Conservation (phyloP, 1,139 yeast species). For the Hyphopichia burtonii region DNA sequence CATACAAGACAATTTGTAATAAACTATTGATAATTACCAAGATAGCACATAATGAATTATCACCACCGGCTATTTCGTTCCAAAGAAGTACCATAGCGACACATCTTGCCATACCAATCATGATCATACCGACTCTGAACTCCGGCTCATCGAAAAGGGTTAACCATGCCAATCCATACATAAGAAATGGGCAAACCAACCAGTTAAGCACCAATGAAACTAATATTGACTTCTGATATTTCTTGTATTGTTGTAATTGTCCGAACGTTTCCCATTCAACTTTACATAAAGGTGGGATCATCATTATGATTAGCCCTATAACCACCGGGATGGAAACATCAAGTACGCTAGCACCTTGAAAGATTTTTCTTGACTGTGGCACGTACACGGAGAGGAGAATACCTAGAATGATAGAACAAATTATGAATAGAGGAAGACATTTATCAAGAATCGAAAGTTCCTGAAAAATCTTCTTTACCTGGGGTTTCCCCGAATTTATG, state of each 20-base stretch:
- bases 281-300: slow-evolving; percentile 58
- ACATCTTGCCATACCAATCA: slow-evolving; percentile 62
- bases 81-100: slow-evolving; percentile 67
- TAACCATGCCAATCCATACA: slow-evolving; percentile 60
- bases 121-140: slow-evolving; percentile 52
- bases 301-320: slow-evolving; percentile 55
- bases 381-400: slow-evolving; percentile 31
- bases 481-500: no score
- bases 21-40: slow-evolving; percentile 53
- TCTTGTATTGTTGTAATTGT: slow-evolving; percentile 14
- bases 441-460: no score
- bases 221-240: slow-evolving; percentile 30
- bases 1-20: slow-evolving; percentile 53
- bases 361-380: slow-evolving; percentile 27
- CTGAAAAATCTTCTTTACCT: no score
- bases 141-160: slow-evolving; percentile 48
- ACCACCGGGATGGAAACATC: slow-evolving; percentile 47
- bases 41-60: slow-evolving; percentile 50
- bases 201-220: slow-evolving; percentile 51
- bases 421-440: no score
- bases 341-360: slow-evolving; percentile 23
- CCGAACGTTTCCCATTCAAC: slow-evolving; percentile 46
- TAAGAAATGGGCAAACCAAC: slow-evolving; percentile 56
- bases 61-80: slow-evolving; percentile 59
- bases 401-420: slow-evolving; percentile 24